Percentiles rank a stretch among this genome's conserved stretches.
Conservation (phyloP, 2,329 filamentous ascomycete genomes). For the Diaporthe aspalathi region DNA sequence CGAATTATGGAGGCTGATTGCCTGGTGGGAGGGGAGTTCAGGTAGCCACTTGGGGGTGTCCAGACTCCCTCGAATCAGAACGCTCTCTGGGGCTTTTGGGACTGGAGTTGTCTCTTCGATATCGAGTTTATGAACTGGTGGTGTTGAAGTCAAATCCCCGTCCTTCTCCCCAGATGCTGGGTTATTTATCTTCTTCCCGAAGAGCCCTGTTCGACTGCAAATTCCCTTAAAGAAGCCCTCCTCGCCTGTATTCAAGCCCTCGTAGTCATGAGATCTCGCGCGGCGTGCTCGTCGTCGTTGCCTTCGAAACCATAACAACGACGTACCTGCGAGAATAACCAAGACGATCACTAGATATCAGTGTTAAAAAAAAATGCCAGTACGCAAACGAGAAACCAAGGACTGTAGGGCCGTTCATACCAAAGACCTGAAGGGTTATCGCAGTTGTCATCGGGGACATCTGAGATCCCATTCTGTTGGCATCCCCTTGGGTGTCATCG, state of each 20-base stretch:
- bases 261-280: too few relatives aligned
- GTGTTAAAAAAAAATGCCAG: background rate
- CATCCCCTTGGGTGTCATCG: background rate
- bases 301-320: background rate
- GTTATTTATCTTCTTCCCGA: too few relatives aligned
- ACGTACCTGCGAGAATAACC: background rate
- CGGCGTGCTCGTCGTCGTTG: background rate
- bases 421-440: background rate
- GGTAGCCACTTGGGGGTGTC: background rate
- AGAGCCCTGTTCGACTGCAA: background rate
- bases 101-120: background rate
- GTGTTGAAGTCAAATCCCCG: background rate
- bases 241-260: too few relatives aligned
- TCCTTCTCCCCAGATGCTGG: background rate
- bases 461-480: background rate
- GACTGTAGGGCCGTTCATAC: background rate
- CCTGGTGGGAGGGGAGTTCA: slow-evolving; percentile 4
- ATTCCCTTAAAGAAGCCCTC: background rate
- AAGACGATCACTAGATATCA: background rate
- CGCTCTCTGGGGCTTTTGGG: background rate
- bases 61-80: background rate
- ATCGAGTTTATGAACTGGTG: background rate
- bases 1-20: background rate
- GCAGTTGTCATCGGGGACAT: background rate
- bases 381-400: too few relatives aligned